Base-by-base conservation (phyloP, 805 yeast genomes). In the Naumovozyma castellii region DNA sequence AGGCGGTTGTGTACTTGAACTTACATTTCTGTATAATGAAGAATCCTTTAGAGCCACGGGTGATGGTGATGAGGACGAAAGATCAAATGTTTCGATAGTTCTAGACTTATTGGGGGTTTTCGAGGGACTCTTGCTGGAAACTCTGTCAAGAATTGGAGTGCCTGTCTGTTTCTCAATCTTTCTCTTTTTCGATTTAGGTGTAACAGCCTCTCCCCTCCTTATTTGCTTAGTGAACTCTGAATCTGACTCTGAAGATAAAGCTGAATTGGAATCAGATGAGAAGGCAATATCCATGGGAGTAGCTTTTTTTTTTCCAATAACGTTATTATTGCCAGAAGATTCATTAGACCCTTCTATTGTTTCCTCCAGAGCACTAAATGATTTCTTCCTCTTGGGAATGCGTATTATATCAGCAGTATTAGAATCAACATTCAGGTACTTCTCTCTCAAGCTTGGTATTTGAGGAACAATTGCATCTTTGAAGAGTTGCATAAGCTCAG, bases 401-500 rank as follows among this genome's bases (percentile, higher is more conserved):
- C 13, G 15, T 12, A 13, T 29, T 9, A 29, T 8, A 6, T 14
- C 14, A 12, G 8, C 32, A 29, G 5, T 13, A 29, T n/a, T 29
- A 12, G 32, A n/a, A 12, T 29, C 14, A 5, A n/a, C 8, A 29
- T 29, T 6, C 15, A 29, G 15, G 6, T 53, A 50, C 42, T 44
- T 53, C 16, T 54, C 56, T 40, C 74, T 60, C 29, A 74, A 57
- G 33, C 59, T 50, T 0, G 63, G 61, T 2, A 81, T 65, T 9
- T 65, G 60, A 2, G 83, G 77, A 13, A 62, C 64, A 37, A 84
- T 63, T 5, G 77, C 57, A 4, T 65, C 57, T n/a, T 72, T 64
- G 60, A 78, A 84, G n/a, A 80, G 42, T n/a, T 64, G 62, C 2
- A 86, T 59, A 42, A 87, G 67, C 10, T 75, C 77, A 5, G 73